Evolutionary conservation across 2,329 filamentous ascomycete genomes (phyloP), one percentile per base, ranked within the genome.

Genomic region (Xylaria polymorpha): DNA sequence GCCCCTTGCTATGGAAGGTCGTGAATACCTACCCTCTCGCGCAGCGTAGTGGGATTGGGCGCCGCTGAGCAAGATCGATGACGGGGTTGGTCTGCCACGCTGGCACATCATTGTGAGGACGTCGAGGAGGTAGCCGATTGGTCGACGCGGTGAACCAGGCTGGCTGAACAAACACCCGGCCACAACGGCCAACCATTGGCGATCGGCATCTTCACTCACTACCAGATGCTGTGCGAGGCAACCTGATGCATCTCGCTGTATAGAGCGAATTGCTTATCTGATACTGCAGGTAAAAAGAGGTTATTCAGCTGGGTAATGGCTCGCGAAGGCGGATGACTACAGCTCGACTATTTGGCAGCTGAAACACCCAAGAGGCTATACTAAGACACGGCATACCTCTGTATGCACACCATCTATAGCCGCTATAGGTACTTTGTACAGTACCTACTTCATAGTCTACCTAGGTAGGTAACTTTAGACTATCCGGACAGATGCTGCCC

Each of bases 61-160:
- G 57, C 60, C 50, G 50, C 32, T 32, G 60, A 53, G 50, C 43
- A 61, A 48, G 48, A 58, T 63, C 37, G 51, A 44, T 43, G 61
- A 65, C 43, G 61, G 61, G 32, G 53, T 37, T 39, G 53, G 39
- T 63, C 60, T 68, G 66, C 65, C 68, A 70, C 61, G 68, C 48
- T 61, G 67, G 51, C 67, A 66, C 9, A 41, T n/a, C 10, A 55
- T 25, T n/a, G n/a, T 22, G 53, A 43, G 35, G 7, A 32, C 32
- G n/a, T 61, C 14, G 43, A 67, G 50, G 22, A 35, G n/a, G 39
- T 14, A 15, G 51, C 48, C 29, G 55, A 63, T 67, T 61, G 61
- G 57, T 37, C 43, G 56, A 48, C 29, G 60, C n/a, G 32, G 44
- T 64, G 18, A 56, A 48, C 20, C 32, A 32, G 65, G 67, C 64